These are phyloP conservation scores for Xylaria curta DNA, from an alignment of 495 filamentous ascomycete species.

Conservation along the genomic window DNA sequence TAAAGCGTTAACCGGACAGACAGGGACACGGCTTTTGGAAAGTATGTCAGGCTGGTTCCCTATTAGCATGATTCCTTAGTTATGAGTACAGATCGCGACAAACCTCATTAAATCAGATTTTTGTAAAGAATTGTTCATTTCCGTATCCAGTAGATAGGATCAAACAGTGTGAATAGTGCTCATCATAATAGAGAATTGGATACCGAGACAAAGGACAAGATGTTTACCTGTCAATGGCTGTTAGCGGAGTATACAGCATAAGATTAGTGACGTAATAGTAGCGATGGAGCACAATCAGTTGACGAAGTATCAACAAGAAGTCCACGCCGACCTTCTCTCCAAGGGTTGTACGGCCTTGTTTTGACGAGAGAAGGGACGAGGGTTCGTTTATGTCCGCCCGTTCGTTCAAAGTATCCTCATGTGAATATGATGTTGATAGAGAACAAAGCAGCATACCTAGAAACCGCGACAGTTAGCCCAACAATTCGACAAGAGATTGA, in stretches of 20 bases:
- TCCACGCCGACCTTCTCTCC: constrained; percentile 68
- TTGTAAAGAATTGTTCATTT: constrained; percentile 74
- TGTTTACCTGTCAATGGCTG: constrained; percentile 51
- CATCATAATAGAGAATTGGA: constrained; percentile 50
- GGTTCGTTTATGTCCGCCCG: constrained; percentile 95
- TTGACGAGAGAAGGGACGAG: constrained; percentile 64
- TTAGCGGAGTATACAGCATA: constrained; percentile 40
- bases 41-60: constrained; percentile 37
- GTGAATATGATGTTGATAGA: constrained; percentile 42
- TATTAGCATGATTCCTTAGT: constrained; percentile 50
- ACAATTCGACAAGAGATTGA: constrained; percentile 13
- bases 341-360: constrained; percentile 87
- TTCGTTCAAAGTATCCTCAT: constrained; percentile 97
- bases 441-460: constrained; percentile 60
- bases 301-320: constrained; percentile 98
- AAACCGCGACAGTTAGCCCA: constrained; percentile 46
- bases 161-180: constrained; percentile 98
- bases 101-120: constrained; percentile 99
- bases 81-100: constrained; percentile 36
- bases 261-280: not conserved
- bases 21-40: not conserved
- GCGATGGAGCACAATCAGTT: constrained; percentile 67
- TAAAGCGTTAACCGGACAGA: constrained; percentile 18
- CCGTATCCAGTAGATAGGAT: constrained; percentile 66
- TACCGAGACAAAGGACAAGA: constrained; percentile 27